Base-by-base conservation (phyloP, 192 early-diverging fungal genomes). In the Umbelopsis sp. region DNA sequence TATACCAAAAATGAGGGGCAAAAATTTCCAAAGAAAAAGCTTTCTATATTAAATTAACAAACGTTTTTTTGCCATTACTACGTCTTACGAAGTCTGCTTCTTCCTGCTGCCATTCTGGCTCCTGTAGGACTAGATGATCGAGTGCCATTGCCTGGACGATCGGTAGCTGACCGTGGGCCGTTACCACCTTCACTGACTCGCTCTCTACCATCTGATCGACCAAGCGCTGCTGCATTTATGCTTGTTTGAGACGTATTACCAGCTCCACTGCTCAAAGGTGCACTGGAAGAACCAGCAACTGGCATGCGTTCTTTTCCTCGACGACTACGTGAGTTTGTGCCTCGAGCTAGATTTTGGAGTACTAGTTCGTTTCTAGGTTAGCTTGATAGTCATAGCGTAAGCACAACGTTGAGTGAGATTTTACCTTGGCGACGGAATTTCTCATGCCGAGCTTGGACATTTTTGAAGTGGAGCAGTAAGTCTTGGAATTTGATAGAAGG, bases 401-500 rank as follows among this genome's bases (percentile, higher is more conserved):
- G 23, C 21, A 35, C 15, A 30, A 61, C 2, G 11, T 13, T 30
- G 30, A n/a, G 13, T 2, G 2, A 21, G 21, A 12, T 51, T 41
- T 41, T 69, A 70, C 84, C 80, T 53, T 85, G 77, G 46, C 84
- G 83, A 9, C 91, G 81, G n/a, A 74, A 78, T 27, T 87, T 84
- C 67, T 95, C 94, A 78, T 95, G 94, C 20, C 88, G 82, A 2
- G 68, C 52, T 65, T 95, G 94, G 20, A 93, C 91, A 20, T 76
- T 53, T 46, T 86, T 83, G 68, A 95, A 95, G 68, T 95, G 93
- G 11, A 76, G 73, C 20, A 94, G 75, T 0, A 94, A 74, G 3
- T 94, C 93, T 44, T 80, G 75, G 79, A 91, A 95, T 45, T 78
- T 77, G 30, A 90, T 85, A 11, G 74, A 81, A 25, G 50, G 44